Evolutionary conservation across 495 filamentous ascomycete genomes (phyloP).

Genomic region (Talaromyces ruber): DNA sequence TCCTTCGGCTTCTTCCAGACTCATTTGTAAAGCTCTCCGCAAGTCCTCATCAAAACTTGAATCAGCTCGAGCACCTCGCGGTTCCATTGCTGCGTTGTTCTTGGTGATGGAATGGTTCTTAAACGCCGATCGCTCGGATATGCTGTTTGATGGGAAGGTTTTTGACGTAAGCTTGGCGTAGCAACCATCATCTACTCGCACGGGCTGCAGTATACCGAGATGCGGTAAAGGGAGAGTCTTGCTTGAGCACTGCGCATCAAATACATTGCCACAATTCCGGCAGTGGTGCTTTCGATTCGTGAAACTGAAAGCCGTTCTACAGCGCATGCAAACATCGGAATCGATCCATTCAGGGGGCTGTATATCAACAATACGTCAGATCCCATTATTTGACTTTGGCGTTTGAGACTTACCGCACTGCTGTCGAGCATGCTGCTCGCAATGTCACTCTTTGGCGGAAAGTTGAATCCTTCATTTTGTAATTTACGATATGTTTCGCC

Average conservation of each 20-base stretch:
- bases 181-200: conserved; percentile 96
- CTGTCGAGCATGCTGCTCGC: conserved; percentile 95
- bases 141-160: conserved; percentile 28
- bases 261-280: conserved; percentile 94
- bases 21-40: conserved; percentile 90
- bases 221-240: conserved; percentile 86
- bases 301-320: conserved; percentile 89
- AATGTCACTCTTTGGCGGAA: conserved; percentile 80
- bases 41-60: conserved; percentile 94
- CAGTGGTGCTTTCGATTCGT: conserved; percentile 98
- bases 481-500: conserved; percentile 76
- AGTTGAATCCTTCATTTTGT: conserved; percentile 76
- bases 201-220: conserved; percentile 82
- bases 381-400: background rate
- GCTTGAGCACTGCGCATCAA: conserved; percentile 85
- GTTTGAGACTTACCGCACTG: conserved; percentile 64
- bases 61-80: conserved; percentile 72
- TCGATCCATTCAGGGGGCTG: conserved; percentile 97
- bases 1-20: conserved; percentile 82
- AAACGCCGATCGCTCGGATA: conserved; percentile 37
- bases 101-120: conserved; percentile 46
- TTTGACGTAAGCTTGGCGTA: conserved; percentile 83
- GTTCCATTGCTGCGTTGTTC: conserved; percentile 64
- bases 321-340: conserved; percentile 98
- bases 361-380: conserved; percentile 1